Conservation (phyloP, 179 eudicot genomes). For the Silene noctiflora region DNA sequence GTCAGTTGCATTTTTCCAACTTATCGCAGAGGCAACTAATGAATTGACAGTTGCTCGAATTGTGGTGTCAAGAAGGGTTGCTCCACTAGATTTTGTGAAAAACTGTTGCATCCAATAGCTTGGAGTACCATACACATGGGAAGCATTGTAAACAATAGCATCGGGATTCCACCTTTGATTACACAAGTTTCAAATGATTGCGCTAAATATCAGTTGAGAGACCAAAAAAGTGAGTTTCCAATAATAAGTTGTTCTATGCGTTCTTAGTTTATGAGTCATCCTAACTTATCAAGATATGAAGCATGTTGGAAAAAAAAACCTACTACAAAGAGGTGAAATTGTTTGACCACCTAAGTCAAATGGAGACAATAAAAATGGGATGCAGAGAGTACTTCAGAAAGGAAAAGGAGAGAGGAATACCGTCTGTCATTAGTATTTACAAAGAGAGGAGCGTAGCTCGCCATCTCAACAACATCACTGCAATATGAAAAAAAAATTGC, state of each 20-base stretch:
- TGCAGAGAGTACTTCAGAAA: not conserved
- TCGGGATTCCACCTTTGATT: constrained; percentile 89
- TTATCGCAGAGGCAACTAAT: constrained; percentile 74
- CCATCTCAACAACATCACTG: constrained; percentile 90
- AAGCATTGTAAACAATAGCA: constrained; percentile 83
- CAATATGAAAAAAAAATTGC: constrained; percentile 25
- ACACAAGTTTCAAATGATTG: not conserved
- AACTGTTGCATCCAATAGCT: constrained; percentile 94
- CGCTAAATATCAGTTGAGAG: not conserved
- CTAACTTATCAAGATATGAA: not conserved
- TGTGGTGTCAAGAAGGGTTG: constrained; percentile 56
- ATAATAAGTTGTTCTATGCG: not conserved
- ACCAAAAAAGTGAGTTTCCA: not conserved
- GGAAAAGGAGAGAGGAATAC: constrained; percentile 30
- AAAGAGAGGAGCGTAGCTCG: constrained; percentile 94
- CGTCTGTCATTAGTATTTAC: constrained; percentile 69
- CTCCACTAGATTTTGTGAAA: constrained; percentile 77
- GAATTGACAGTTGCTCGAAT: constrained; percentile 47
- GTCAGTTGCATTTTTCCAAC: constrained; percentile 51
- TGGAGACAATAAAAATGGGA: not conserved
- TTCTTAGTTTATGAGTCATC: not conserved
- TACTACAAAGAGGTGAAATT: not conserved
- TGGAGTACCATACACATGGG: constrained; percentile 76
- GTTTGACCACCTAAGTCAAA: not conserved
- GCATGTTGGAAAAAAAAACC: not conserved